Percentiles rank a stretch among this genome's conserved stretches.
Conservation (phyloP, 768 basidiomycete genomes). For the Pulveroboletus sp. region DNA sequence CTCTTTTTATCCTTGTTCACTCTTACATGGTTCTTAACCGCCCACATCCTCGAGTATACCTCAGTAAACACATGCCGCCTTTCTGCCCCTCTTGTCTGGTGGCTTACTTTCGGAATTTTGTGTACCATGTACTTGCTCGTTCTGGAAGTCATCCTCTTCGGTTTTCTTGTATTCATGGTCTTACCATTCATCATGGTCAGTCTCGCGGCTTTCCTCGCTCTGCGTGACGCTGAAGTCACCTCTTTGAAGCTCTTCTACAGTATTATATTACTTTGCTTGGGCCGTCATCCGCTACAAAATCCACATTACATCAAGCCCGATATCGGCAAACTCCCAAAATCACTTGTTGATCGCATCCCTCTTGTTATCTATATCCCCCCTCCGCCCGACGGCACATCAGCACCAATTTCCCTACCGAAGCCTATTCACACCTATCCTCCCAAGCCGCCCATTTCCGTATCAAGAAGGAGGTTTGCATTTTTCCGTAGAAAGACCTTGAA, state of each 20-base stretch:
- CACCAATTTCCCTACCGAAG: slow-evolving; percentile 40
- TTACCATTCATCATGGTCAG: slow-evolving; percentile 76
- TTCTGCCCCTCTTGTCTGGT: slow-evolving; percentile 80
- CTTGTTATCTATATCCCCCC: slow-evolving; percentile 83
- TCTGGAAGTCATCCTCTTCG: slow-evolving; percentile 67
- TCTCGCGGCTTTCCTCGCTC: slow-evolving; percentile 4
- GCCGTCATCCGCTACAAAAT: slow-evolving; percentile 74
- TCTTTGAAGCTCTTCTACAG: slow-evolving; percentile 65
- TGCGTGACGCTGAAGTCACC: slow-evolving; percentile 4
- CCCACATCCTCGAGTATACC: slow-evolving; percentile 75
- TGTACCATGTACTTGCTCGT: slow-evolving; percentile 76
- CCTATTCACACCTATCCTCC: slow-evolving; percentile 62
- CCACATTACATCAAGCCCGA: slow-evolving; percentile 73
- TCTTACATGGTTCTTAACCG: slow-evolving; percentile 78
- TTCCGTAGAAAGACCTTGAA: slow-evolving; percentile 32
- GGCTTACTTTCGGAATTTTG: slow-evolving; percentile 76
- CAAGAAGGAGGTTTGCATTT: slow-evolving; percentile 51
- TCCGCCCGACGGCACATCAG: slow-evolving; percentile 48
- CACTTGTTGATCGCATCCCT: slow-evolving; percentile 73
- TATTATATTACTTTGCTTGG: slow-evolving; percentile 71
- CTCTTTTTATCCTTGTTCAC: slow-evolving; percentile 65
- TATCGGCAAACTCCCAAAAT: slow-evolving; percentile 66
- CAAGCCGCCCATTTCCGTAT: slow-evolving; percentile 29
- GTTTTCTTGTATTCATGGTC: slow-evolving; percentile 71
- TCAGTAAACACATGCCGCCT: slow-evolving; percentile 68